phyloP scores from a whole-genome alignment of 106 monocot genomes.

The Hemerocallis citrina region DNA sequence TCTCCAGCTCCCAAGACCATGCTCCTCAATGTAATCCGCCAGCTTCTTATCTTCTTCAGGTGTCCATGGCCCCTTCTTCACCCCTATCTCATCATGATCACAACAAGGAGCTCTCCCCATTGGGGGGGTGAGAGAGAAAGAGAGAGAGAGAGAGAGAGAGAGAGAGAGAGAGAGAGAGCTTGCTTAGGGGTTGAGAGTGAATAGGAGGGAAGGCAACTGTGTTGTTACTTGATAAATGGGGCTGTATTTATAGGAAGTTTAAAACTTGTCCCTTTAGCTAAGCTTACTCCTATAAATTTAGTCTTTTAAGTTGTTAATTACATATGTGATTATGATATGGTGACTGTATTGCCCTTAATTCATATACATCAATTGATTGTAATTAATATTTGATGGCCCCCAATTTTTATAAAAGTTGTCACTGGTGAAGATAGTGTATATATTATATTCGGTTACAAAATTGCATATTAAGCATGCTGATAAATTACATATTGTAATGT shows the following conservation, averaged over 20 bases:
- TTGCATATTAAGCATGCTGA: too few species aligned
- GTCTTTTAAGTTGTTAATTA: not conserved
- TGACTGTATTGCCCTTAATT: not conserved
- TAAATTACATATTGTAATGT: too few species aligned
- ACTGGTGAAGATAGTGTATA: too few species aligned
- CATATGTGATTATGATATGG: not conserved
- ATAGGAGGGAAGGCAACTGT: too few species aligned
- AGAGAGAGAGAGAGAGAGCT: not conserved
- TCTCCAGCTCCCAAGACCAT: conserved; percentile 49
- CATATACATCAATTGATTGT: not conserved
- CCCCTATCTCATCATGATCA: conserved; percentile 38
- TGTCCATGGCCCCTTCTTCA: conserved; percentile 78
- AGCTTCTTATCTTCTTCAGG: conserved; percentile 57
- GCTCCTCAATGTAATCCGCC: conserved; percentile 29
- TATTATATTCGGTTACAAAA: too few species aligned
- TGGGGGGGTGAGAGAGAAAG: not conserved
- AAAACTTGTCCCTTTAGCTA: not conserved
- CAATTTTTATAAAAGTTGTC: not conserved
- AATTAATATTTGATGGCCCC: not conserved
- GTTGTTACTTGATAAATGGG: conserved; percentile 5
- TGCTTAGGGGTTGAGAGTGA: not conserved
- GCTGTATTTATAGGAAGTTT: conserved; percentile 19
- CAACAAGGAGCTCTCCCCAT: conserved; percentile 62
- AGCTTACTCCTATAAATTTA: too few species aligned
- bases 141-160: not conserved